These are phyloP conservation scores for Moesziomyces sp. DNA, from an alignment of 1,284 basidiomycete genomes.

Conservation along the genomic window DNA sequence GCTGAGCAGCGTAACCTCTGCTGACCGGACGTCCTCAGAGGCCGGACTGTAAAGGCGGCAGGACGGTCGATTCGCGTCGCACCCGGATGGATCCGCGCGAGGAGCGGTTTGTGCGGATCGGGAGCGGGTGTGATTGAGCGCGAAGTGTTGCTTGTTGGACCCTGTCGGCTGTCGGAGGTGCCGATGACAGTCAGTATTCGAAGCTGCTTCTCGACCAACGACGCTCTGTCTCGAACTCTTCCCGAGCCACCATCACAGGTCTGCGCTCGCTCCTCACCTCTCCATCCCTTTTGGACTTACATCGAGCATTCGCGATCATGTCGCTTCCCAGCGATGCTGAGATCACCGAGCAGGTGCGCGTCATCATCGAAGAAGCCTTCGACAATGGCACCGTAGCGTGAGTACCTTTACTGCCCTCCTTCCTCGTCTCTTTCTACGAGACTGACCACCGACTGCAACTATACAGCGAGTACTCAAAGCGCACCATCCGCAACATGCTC, in stretches of 20 bases:
- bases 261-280: too few relatives aligned
- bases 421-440: too few relatives aligned
- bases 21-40: too few relatives aligned
- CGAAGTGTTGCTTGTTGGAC: not conserved
- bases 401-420: slow-evolving; percentile 1
- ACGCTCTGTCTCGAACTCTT: not conserved
- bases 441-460: not conserved
- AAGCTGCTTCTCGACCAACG: not conserved
- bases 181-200: not conserved
- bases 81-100: too few relatives aligned
- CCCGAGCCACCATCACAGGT: too few relatives aligned
- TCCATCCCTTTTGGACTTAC: too few relatives aligned
- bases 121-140: not conserved
- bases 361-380: slow-evolving; percentile 21
- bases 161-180: not conserved
- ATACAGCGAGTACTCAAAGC: slow-evolving; percentile 24
- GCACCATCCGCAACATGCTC: slow-evolving; percentile 24
- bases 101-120: not conserved
- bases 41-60: too few relatives aligned
- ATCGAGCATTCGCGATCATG: not conserved
- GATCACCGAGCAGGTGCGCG: slow-evolving; percentile 18
- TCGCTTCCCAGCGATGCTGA: slow-evolving; percentile 19
- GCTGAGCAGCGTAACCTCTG: too few relatives aligned
- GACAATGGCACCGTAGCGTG: slow-evolving; percentile 15
- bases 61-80: too few relatives aligned